phyloP scores from a whole-genome alignment of 2,329 filamentous ascomycete genomes.

The Cadophora sp. region DNA sequence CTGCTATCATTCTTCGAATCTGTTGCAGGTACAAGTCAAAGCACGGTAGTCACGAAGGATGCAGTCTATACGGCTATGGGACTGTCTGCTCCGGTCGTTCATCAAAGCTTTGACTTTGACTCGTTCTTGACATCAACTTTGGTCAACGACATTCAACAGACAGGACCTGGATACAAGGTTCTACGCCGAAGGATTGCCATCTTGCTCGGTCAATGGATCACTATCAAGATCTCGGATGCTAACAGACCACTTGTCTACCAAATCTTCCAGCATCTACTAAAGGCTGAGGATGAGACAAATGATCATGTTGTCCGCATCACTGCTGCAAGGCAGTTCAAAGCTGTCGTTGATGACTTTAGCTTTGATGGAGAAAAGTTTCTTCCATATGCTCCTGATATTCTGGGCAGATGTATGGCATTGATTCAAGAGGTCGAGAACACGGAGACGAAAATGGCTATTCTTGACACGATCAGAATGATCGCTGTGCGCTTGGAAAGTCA shows the following conservation, averaged over 20 bases:
- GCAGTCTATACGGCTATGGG: constrained; percentile 95
- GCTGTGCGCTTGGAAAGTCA: constrained; percentile 83
- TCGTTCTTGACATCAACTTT: constrained; percentile 77
- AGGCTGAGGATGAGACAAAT: constrained; percentile 78
- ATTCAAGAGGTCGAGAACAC: constrained; percentile 80
- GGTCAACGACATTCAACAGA: constrained; percentile 76
- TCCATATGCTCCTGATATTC: constrained; percentile 76
- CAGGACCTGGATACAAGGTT: constrained; percentile 72
- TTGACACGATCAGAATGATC: constrained; percentile 84
- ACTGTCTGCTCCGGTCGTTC: constrained; percentile 78
- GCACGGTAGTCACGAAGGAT: constrained; percentile 84
- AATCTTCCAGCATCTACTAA: constrained; percentile 86
- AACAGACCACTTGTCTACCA: constrained; percentile 81
- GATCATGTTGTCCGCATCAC: constrained; percentile 93
- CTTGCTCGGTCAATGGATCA: constrained; percentile 87
- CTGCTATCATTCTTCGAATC: constrained; percentile 83
- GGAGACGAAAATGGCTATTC: constrained; percentile 88
- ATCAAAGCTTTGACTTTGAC: constrained; percentile 82
- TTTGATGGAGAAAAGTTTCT: constrained; percentile 78
- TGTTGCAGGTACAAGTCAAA: constrained; percentile 66
- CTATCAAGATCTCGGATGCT: constrained; percentile 73
- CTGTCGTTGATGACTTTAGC: constrained; percentile 82
- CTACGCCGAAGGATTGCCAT: constrained; percentile 88
- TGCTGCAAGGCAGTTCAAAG: constrained; percentile 82
- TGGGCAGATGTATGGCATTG: constrained; percentile 77